These are phyloP conservation scores for Ajuga chamaepitys DNA, from an alignment of 257 asterid species.

Conservation along the genomic window DNA sequence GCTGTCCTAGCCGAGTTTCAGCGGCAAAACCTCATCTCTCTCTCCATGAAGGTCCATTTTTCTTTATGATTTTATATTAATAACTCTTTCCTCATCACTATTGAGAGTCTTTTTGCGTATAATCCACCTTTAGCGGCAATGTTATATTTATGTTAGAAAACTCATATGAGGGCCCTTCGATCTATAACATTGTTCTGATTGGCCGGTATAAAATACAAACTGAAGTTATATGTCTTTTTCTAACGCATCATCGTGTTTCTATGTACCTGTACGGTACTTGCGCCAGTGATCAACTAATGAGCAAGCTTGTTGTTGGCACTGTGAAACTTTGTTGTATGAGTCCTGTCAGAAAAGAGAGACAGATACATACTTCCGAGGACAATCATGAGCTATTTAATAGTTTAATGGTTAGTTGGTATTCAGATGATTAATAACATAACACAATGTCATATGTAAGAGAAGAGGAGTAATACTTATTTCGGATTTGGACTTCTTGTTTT, in stretches of 20 bases:
- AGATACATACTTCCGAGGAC: not conserved
- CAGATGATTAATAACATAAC: not conserved
- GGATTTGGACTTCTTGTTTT: too few relatives aligned
- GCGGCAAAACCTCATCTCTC: constrained; percentile 73
- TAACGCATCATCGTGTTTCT: not conserved
- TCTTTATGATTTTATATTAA: too few relatives aligned
- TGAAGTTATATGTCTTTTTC: not conserved
- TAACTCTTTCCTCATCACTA: too few relatives aligned
- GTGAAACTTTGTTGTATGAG: too few relatives aligned
- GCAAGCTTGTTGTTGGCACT: not conserved
- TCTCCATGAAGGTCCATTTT: constrained; percentile 57
- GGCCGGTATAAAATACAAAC: too few relatives aligned
- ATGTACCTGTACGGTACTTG: not conserved
- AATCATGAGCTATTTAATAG: not conserved
- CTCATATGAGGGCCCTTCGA: too few relatives aligned
- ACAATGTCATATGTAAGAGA: not conserved
- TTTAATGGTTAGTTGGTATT: not conserved
- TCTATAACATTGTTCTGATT: too few relatives aligned
- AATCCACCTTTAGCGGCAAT: too few relatives aligned
- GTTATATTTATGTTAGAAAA: too few relatives aligned
- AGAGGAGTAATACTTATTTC: not conserved
- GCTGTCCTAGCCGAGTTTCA: constrained; percentile 91
- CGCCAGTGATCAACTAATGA: not conserved
- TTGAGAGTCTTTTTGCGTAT: too few relatives aligned
- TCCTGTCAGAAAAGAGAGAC: not conserved